Conservation (phyloP, 2,329 filamentous ascomycete species). For the Thyridium curvatum region DNA sequence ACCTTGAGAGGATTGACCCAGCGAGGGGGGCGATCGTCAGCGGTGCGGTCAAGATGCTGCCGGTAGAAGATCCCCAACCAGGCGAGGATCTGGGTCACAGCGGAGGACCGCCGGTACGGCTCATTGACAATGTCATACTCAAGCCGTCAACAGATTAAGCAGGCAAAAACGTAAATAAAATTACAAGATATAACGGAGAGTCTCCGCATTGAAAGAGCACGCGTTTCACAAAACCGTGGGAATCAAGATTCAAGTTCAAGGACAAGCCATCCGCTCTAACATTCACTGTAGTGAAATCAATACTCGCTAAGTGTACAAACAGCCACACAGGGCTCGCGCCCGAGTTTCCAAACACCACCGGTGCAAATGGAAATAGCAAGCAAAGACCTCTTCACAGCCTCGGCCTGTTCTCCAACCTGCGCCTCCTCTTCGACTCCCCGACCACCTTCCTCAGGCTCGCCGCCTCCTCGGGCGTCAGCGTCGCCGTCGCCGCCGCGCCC, state of each 20-base stretch:
- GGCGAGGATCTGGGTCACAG: slow-evolving; percentile 72
- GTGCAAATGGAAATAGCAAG: no score
- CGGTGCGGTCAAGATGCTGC: slow-evolving; percentile 84
- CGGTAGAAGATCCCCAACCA: slow-evolving; percentile 61
- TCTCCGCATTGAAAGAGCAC: no score
- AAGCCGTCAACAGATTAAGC: slow-evolving; percentile 23
- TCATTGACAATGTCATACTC: slow-evolving; percentile 91
- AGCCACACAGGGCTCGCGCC: no score
- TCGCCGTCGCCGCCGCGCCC: slow-evolving; percentile 26
- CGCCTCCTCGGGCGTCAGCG: slow-evolving; percentile 44
- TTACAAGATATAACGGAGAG: no score
- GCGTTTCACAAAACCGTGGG: no score
- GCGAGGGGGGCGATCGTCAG: slow-evolving; percentile 75
- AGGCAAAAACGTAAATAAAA: no score
- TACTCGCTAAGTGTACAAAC: no score
- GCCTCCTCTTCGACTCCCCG: slow-evolving; percentile 39
- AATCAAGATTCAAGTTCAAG: no score
- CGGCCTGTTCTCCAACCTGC: slow-evolving; percentile 44
- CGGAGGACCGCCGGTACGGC: slow-evolving; percentile 67
- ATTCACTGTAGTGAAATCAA: no score
- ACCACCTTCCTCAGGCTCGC: slow-evolving; percentile 33
- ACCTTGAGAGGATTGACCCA: slow-evolving; percentile 66
- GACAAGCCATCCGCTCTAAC: no score
- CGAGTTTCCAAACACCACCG: no score
- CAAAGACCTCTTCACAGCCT: no score